Evolutionary conservation across 331 rosid genomes (phyloP).

Genomic region (Ulmus americana): DNA sequence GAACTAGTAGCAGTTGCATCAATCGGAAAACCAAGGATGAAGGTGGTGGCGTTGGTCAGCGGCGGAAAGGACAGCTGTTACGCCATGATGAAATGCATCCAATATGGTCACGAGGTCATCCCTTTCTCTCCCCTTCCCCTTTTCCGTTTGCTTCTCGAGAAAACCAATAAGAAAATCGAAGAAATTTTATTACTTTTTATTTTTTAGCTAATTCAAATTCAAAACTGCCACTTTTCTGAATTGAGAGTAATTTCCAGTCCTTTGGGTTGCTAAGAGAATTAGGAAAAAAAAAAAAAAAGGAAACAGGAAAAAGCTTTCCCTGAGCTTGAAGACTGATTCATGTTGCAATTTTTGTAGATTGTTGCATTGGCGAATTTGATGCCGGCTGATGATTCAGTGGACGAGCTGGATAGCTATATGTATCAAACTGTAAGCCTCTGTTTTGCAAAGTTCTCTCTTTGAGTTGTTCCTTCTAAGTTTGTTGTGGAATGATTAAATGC

Average conservation of each 20-base stretch:
- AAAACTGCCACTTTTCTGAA: no score
- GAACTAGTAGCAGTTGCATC: background rate
- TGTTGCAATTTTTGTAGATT: conserved; percentile 37
- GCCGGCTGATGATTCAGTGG: conserved; percentile 89
- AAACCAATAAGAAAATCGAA: background rate
- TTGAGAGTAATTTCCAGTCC: no score
- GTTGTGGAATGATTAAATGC: background rate
- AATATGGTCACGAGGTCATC: conserved; percentile 76
- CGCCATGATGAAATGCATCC: conserved; percentile 78
- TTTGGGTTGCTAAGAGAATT: no score
- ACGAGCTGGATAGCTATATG: conserved; percentile 93
- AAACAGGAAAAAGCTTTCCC: background rate
- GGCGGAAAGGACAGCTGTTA: conserved; percentile 98
- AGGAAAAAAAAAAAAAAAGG: no score
- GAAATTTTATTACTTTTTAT: background rate
- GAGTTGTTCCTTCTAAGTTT: background rate
- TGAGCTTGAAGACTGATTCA: conserved; percentile 1
- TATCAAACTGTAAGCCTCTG: conserved; percentile 73
- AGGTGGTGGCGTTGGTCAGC: conserved; percentile 86
- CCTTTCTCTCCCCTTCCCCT: background rate
- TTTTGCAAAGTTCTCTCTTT: background rate
- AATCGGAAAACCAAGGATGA: conserved; percentile 37
- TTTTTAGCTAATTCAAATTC: background rate
- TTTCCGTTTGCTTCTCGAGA: background rate
- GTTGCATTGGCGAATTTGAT: conserved; percentile 92